Evolutionary conservation across 2,329 filamentous ascomycete species (phyloP), one percentile per base, ranked within the genome.

Genomic region (Sclerotinia spermophila): DNA sequence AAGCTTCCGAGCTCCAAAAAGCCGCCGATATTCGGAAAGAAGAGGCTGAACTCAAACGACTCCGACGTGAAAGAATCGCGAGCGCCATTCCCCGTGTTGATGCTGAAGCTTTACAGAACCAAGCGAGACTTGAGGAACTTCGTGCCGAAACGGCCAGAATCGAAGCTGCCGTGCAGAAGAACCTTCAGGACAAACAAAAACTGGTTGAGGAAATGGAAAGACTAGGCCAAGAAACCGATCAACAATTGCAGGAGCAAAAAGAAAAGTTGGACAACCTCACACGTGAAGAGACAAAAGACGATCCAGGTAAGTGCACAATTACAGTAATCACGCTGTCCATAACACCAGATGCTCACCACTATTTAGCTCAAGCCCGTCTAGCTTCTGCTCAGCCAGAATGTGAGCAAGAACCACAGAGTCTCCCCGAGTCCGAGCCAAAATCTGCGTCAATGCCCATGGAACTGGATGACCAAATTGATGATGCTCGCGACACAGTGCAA

Each of bases 121-220:
- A 77, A 68, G 70, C 70, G 13, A 78, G 73, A 59, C 74, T 80
- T 10, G 78, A 76, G 51, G 74, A 76, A 60, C 48, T 79, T n/a
- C 75, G 74, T 64, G 75, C 74, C 30, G 75, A 80, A 68, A 78
- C 78, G 56, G 76, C 77, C 24, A 76, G 73, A 67, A 74, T 78
- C 21, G 78, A 81, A 72, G 77, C 76, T 60, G 74, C 73, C 58
- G 72, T 78, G 33, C 73, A 76, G 61, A 77, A 75, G 66, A 76
- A 73, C 56, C 68, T 79, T 13, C 77, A 76, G n/a, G 79, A 79
- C 44, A 80, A 80, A 71, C 75, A 72, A 38, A 73, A 74, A 69
- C 70, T 79, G 45, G 75, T 76, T 7, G 79, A 80, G 45, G 79
- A 81, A 71, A 78, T 78, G 73, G 77, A 78, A 60, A 76, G 75